These are phyloP conservation scores for Aspergillus wentii DNA, from an alignment of 495 filamentous ascomycete species.

Conservation along the genomic window DNA sequence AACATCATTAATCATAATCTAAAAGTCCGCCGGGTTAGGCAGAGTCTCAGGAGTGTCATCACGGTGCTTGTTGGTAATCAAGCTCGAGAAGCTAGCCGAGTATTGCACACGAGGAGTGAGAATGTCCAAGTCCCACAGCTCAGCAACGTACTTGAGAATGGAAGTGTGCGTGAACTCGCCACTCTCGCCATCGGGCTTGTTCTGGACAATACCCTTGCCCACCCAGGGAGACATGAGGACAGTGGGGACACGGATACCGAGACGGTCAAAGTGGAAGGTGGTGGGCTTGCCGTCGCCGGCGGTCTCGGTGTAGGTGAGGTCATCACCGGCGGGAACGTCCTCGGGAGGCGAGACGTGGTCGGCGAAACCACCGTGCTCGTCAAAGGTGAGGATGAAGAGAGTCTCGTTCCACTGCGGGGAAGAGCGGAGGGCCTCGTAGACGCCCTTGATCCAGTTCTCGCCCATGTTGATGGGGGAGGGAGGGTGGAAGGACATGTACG, in stretches of 20 bases:
- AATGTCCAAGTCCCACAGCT: slow-evolving; percentile 40
- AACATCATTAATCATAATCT: not conserved
- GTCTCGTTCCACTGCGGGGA: slow-evolving; percentile 47
- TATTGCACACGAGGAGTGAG: slow-evolving; percentile 38
- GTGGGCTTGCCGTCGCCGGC: slow-evolving; percentile 35
- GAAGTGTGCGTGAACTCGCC: slow-evolving; percentile 43
- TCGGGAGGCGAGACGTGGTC: slow-evolving; percentile 45
- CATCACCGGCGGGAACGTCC: slow-evolving; percentile 37
- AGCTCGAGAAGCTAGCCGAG: slow-evolving; percentile 34
- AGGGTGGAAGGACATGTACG: slow-evolving; percentile 45
- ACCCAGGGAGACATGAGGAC: slow-evolving; percentile 48
- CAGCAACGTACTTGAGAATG: slow-evolving; percentile 35
- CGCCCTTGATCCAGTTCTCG: slow-evolving; percentile 44
- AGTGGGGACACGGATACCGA: slow-evolving; percentile 47
- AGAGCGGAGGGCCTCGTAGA: slow-evolving; percentile 45
- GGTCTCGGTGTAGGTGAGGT: slow-evolving; percentile 36
- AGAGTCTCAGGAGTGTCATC: slow-evolving; percentile 23
- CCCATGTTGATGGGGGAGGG: slow-evolving; percentile 42
- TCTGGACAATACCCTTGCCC: slow-evolving; percentile 36
- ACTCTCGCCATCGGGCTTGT: slow-evolving; percentile 20
- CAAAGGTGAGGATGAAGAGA: slow-evolving; percentile 45
- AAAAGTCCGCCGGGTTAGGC: slow-evolving; percentile 22
- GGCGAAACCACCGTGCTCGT: slow-evolving; percentile 47
- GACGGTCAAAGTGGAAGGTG: slow-evolving; percentile 45
- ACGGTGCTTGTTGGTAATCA: slow-evolving; percentile 26